Evolutionary conservation across 2,329 filamentous ascomycete species (phyloP).

Genomic region (Talaromyces sp.): DNA sequence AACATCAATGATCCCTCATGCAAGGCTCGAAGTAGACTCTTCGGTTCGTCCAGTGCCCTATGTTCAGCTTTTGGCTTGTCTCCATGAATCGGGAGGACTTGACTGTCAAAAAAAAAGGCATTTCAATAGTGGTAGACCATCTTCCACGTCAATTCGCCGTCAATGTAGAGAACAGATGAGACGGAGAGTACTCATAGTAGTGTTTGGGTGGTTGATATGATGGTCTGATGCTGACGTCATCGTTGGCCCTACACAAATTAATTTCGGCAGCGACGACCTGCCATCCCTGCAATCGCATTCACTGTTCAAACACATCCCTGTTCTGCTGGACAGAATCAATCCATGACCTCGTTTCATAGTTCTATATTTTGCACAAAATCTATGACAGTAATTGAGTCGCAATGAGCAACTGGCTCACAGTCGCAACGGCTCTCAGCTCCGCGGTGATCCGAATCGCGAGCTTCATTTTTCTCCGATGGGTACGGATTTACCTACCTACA

Average conservation of each 20-base stretch:
- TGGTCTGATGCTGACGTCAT: conserved; percentile 6
- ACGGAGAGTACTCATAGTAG: no score
- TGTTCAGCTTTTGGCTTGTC: background rate
- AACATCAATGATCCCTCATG: background rate
- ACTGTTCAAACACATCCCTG: background rate
- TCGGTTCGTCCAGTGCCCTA: background rate
- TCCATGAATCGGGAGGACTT: background rate
- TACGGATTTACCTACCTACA: conserved; percentile 23
- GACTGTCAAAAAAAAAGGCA: background rate
- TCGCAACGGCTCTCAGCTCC: conserved; percentile 39
- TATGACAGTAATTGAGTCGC: background rate
- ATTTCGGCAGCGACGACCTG: background rate
- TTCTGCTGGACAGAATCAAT: conserved; percentile 3
- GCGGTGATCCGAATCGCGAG: conserved; percentile 35
- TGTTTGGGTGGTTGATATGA: background rate
- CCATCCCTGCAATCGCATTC: background rate
- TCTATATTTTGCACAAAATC: background rate
- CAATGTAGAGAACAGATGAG: background rate
- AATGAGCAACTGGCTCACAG: conserved; percentile 28
- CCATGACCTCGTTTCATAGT: background rate
- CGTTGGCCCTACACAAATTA: background rate
- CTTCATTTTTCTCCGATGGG: conserved; percentile 49
- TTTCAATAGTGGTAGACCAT: background rate
- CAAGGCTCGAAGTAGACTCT: background rate
- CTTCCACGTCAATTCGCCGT: background rate